These are phyloP conservation scores for Fusarium domesticum DNA, from an alignment of 2,329 filamentous ascomycete species.

Conservation along the genomic window DNA sequence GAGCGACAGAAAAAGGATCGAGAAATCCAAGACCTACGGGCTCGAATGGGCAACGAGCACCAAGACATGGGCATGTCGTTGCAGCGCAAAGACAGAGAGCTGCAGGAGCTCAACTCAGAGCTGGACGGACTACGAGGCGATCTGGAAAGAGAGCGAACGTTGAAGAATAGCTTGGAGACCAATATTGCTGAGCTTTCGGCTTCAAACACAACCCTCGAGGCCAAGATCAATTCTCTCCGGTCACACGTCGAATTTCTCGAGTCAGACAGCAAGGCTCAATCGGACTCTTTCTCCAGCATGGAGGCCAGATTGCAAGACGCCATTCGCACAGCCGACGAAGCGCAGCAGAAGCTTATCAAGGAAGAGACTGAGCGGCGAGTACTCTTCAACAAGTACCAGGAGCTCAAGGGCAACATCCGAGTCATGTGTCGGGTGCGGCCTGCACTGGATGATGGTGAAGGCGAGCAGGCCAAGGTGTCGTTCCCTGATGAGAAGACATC, in stretches of 20 bases:
- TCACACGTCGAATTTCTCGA: conserved; percentile 87
- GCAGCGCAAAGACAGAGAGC: conserved; percentile 53
- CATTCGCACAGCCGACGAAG: conserved; percentile 62
- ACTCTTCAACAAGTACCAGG: conserved; percentile 95
- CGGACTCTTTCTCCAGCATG: conserved; percentile 78
- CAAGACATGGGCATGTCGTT: conserved; percentile 48
- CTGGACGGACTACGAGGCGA: conserved; percentile 48
- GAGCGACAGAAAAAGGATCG: conserved; percentile 55
- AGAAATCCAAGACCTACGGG: conserved; percentile 65
- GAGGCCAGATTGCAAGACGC: conserved; percentile 79
- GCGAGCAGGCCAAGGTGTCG: conserved; percentile 67
- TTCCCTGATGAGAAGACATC: conserved; percentile 83
- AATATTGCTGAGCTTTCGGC: conserved; percentile 57
- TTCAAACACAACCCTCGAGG: conserved; percentile 67
- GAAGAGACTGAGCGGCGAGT: conserved; percentile 89
- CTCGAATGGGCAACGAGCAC: conserved; percentile 49
- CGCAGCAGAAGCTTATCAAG: conserved; percentile 78
- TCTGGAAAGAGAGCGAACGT: conserved; percentile 60
- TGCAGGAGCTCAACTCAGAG: conserved; percentile 45
- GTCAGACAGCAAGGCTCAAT: conserved; percentile 85
- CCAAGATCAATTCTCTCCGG: conserved; percentile 69
- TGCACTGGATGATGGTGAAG: conserved; percentile 55
- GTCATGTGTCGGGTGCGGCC: conserved; percentile 97
- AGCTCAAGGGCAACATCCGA: conserved; percentile 95
- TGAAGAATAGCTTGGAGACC: conserved; percentile 53